These are phyloP conservation scores for Lagenidium giganteum DNA, from an alignment of 352 stramenopile species.

Conservation along the genomic window DNA sequence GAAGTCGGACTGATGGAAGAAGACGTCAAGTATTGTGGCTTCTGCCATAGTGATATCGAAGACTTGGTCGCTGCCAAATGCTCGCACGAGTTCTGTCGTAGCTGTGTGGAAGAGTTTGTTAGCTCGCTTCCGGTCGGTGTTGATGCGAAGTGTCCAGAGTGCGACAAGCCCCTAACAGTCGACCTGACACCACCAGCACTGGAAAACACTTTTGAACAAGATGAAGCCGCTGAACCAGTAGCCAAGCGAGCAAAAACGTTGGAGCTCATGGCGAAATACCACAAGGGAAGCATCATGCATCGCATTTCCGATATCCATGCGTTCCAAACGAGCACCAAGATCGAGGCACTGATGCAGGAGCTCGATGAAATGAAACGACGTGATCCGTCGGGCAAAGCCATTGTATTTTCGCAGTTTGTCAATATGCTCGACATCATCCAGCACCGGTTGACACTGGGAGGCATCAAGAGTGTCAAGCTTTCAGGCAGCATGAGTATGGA, in stretches of 20 bases:
- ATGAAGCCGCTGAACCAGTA: constrained; percentile 7
- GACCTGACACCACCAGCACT: constrained; percentile 45
- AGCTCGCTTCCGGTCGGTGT: constrained; percentile 58
- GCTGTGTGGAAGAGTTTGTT: constrained; percentile 79
- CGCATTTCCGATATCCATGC: constrained; percentile 52
- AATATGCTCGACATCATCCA: constrained; percentile 99
- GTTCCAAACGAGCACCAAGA: constrained; percentile 94
- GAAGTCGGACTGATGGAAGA: constrained; percentile 15
- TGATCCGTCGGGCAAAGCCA: constrained; percentile 95
- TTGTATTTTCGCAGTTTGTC: constrained; percentile 99
- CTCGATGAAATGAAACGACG: constrained; percentile 91
- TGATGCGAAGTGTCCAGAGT: constrained; percentile 66
- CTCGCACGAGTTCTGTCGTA: constrained; percentile 88
- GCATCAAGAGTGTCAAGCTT: constrained; percentile 89
- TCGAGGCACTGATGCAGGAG: constrained; percentile 97
- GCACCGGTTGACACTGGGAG: constrained; percentile 89
- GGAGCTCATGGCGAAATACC: too few species aligned
- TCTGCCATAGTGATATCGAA: constrained; percentile 93
- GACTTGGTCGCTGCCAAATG: constrained; percentile 88
- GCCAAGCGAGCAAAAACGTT: too few species aligned
- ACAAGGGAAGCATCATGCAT: constrained; percentile 69
- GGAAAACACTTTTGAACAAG: constrained; percentile 10
- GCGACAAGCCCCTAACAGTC: constrained; percentile 81
- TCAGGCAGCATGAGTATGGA: constrained; percentile 89
- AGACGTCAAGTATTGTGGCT: constrained; percentile 62